Conservation (phyloP, 768 basidiomycete genomes). For the Lyophyllum semitale region DNA sequence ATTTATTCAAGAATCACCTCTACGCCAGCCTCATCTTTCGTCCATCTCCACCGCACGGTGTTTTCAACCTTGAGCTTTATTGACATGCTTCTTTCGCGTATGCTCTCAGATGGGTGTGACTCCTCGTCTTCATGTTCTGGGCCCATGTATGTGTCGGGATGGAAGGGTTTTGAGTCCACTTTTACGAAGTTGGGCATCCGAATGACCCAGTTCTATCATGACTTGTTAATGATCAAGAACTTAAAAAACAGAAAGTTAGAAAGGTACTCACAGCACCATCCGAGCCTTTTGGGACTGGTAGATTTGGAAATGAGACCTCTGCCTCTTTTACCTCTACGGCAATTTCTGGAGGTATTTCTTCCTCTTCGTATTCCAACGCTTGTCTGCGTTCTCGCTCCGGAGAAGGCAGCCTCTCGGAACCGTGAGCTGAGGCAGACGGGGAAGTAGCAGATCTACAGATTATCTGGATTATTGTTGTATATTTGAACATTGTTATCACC, state of each 20-base stretch:
- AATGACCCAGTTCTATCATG: slow-evolving; percentile 82
- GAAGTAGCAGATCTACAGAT: slow-evolving; percentile 34
- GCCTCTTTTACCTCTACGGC: slow-evolving; percentile 65
- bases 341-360: slow-evolving; percentile 62
- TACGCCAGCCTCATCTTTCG: slow-evolving; percentile 68
- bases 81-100: slow-evolving; percentile 79
- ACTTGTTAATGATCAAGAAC: not conserved
- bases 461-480: not conserved
- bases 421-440: slow-evolving; percentile 52
- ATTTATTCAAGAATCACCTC: slow-evolving; percentile 57
- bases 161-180: slow-evolving; percentile 87
- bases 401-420: slow-evolving; percentile 68
- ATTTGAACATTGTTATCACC: slow-evolving; percentile 11
- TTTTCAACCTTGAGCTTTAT: slow-evolving; percentile 92
- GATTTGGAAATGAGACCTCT: slow-evolving; percentile 81
- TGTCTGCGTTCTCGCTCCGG: slow-evolving; percentile 63
- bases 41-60: slow-evolving; percentile 95
- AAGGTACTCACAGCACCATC: slow-evolving; percentile 72
- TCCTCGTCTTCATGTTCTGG: slow-evolving; percentile 80
- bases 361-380: slow-evolving; percentile 81
- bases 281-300: slow-evolving; percentile 77
- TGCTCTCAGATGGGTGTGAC: slow-evolving; percentile 52
- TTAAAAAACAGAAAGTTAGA: not conserved
- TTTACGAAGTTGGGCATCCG: slow-evolving; percentile 93
- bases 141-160: slow-evolving; percentile 81